Conservation (phyloP, 2,329 filamentous ascomycete genomes). For the Dothideomycetidae sp. region DNA sequence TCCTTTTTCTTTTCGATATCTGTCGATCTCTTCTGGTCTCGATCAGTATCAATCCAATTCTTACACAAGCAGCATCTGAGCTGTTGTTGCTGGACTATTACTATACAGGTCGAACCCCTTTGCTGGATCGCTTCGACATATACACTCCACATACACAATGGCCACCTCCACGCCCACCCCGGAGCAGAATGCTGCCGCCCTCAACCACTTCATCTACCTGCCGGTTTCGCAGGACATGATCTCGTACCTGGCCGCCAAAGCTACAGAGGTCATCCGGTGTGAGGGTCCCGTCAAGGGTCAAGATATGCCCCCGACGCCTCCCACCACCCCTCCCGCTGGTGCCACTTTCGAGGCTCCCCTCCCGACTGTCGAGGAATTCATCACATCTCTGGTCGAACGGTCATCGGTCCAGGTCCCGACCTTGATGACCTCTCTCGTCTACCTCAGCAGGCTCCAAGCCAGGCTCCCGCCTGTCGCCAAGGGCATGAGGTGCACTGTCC, state of each 20-base stretch:
- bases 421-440: slow-evolving; percentile 91
- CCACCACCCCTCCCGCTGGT: slow-evolving; percentile 42
- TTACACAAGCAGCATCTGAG: slow-evolving; percentile 12
- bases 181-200: slow-evolving; percentile 52
- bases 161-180: slow-evolving; percentile 29
- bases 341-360: slow-evolving; percentile 37
- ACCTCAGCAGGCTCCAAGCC: slow-evolving; percentile 69
- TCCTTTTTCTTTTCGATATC: slow-evolving; percentile 14
- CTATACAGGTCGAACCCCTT: slow-evolving; percentile 11
- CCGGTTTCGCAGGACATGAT: slow-evolving; percentile 68
- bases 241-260: slow-evolving; percentile 57
- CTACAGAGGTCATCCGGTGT: slow-evolving; percentile 66
- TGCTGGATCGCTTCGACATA: slow-evolving; percentile 9
- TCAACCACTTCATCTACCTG: slow-evolving; percentile 68
- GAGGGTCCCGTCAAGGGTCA: slow-evolving; percentile 35
- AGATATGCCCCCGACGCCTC: slow-evolving; percentile 44
- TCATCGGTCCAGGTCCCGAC: slow-evolving; percentile 97
- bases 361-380: slow-evolving; percentile 79
- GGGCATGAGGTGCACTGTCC: slow-evolving; percentile 88
- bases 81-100: slow-evolving; percentile 18
- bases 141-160: slow-evolving; percentile 22
- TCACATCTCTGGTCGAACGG: slow-evolving; percentile 74
- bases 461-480: slow-evolving; percentile 88
- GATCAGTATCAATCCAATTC: slow-evolving; percentile 12
- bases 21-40: slow-evolving; percentile 12